Conservation (phyloP, 495 filamentous ascomycete genomes). For the Rhypophila decipiens region DNA sequence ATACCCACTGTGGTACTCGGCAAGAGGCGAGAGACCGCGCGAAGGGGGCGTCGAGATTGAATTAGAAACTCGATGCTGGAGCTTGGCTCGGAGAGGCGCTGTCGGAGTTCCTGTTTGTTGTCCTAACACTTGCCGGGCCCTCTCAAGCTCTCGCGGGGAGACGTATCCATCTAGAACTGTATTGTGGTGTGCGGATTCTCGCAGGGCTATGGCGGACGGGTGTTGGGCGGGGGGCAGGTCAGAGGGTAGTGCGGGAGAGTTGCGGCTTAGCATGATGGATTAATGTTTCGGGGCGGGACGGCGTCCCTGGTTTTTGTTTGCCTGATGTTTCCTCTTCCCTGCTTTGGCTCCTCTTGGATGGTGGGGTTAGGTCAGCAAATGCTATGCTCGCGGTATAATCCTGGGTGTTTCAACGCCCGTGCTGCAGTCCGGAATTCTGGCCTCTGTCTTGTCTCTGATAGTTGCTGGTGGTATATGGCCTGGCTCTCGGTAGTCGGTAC, state of each 20-base stretch:
- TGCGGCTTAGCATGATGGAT: constrained; percentile 38
- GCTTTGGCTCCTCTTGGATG: too few species aligned
- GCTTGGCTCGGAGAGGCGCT: constrained; percentile 5
- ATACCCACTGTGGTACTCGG: constrained; percentile 32
- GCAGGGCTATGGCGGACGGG: constrained; percentile 11
- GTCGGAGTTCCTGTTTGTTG: constrained; percentile 14
- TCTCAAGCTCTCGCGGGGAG: constrained; percentile 17
- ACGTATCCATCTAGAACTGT: constrained; percentile 14
- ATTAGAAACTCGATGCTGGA: constrained; percentile 3
- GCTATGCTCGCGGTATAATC: too few species aligned
- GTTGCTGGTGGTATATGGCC: too few species aligned
- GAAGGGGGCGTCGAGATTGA: constrained; percentile 15
- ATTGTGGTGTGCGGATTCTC: constrained; percentile 16
- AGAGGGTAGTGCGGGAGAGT: constrained; percentile 16
- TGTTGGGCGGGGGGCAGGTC: constrained; percentile 10
- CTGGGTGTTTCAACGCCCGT: too few species aligned
- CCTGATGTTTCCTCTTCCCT: not conserved
- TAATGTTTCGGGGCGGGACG: constrained; percentile 33
- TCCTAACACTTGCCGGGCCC: too few species aligned
- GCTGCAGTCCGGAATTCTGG: too few species aligned
- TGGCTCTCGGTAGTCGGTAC: too few species aligned
- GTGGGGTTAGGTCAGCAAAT: too few species aligned
- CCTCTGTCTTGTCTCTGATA: too few species aligned
- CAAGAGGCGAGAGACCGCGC: constrained; percentile 21
- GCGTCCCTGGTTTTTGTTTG: constrained; percentile 13